A percentile compares a stretch with the other conserved stretches of the same genome.
Evolutionary conservation across 2,329 filamentous ascomycete species (phyloP).

Genomic region (Fusarium bulbicola): DNA sequence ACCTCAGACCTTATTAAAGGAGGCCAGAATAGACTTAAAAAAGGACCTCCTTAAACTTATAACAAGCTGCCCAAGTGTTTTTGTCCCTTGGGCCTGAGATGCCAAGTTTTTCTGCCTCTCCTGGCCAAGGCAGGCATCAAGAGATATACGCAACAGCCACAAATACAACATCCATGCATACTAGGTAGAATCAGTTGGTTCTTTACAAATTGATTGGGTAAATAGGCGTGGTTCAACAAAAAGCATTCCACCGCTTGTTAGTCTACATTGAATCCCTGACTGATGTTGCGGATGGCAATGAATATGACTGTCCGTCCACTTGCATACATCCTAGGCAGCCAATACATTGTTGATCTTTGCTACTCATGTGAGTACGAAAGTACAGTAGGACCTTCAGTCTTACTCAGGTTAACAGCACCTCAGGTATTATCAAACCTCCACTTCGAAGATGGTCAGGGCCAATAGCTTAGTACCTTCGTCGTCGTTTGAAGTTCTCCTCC

Average conservation of each 20-base stretch:
- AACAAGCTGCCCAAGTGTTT: not conserved
- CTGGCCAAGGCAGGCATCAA: constrained; percentile 6
- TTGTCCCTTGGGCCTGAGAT: not conserved
- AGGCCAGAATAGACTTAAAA: not conserved
- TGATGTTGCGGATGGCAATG: constrained; percentile 1
- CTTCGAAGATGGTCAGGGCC: too few species aligned
- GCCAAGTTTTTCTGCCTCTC: not conserved
- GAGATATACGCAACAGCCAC: constrained; percentile 1
- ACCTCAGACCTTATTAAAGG: not conserved
- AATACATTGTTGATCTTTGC: not conserved
- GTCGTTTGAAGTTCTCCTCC: not conserved
- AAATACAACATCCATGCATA: not conserved
- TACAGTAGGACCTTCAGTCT: not conserved
- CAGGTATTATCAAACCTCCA: not conserved
- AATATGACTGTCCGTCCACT: not conserved
- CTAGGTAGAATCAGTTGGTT: not conserved
- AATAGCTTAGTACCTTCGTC: not conserved
- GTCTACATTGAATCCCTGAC: not conserved
- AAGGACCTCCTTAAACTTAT: not conserved
- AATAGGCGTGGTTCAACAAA: not conserved
- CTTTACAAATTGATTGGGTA: not conserved
- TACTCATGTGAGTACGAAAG: not conserved
- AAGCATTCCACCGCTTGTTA: constrained; percentile 16
- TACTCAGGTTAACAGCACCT: not conserved
- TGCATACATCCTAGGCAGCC: not conserved